Evolutionary conservation across 306 rosid genomes (phyloP), one percentile per base, ranked within the genome.

Genomic region (Cyclanthera cordifolia): DNA sequence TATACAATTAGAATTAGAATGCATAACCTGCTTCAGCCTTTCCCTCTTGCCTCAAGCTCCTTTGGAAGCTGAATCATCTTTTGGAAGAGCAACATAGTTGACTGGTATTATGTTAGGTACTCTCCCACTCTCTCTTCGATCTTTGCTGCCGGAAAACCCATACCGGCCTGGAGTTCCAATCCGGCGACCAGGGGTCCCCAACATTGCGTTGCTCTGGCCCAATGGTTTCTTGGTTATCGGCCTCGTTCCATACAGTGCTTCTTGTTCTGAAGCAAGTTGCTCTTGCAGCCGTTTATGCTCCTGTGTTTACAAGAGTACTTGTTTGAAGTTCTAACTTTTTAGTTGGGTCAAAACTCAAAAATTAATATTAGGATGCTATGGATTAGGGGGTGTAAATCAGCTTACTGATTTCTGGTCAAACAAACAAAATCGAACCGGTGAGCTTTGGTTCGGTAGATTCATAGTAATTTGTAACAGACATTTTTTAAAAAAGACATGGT

Each of bases 61-160:
- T 16, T 21, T 63, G 51, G 89, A 77, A 50, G 52, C 56, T 49
- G 93, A 69, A 71, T 89, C 90, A 55, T 89, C 93, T 76, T 87
- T 92, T 0, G 83, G 79, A 72, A 92, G 96, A 77, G 98, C 85
- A 72, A 89, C 98, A 71, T 89, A 89, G 83, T 89, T 92, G 32
- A 72, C 85, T 49, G 95, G 93, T 52, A 77, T 84, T 56, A 80
- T 30, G 76, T 58, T 79, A 69, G 75, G 84, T 53, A 53, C 71
- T 80, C 91, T 75, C 39, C 82, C 85, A 71, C 90, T 82, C 71
- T 89, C 98, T 73, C 83, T 79, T 19, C 78, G 87, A 3, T 92
- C 93, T 78, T 84, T 89, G 23, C 77, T 70, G 0, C 80, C 76
- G 1, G 84, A 85, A 69, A 69, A 53, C 65, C 88, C 90, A 43